Evolutionary conservation across 1,139 yeast species (phyloP).

Genomic region (Tardiomyces digboiensis): DNA sequence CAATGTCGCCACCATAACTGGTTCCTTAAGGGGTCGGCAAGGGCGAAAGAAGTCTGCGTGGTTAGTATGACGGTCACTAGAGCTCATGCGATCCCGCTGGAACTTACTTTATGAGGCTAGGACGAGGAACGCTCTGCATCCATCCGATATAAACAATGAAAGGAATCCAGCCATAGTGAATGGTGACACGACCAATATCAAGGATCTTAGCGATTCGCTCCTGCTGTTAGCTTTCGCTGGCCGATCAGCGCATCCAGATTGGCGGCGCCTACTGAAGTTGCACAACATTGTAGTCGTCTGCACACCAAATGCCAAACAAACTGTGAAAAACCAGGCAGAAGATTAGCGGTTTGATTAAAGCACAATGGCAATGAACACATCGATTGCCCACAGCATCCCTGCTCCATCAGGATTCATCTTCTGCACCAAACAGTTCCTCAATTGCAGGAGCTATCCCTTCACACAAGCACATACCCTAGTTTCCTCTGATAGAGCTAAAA

Average conservation of each 20-base stretch:
- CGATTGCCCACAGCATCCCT: too few relatives aligned
- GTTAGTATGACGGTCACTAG: conserved; percentile 2
- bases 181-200: conserved; percentile 76
- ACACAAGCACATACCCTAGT: background rate
- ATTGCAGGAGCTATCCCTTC: too few relatives aligned
- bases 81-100: background rate
- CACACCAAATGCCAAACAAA: too few relatives aligned
- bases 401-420: too few relatives aligned
- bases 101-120: conserved; percentile 57
- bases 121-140: conserved; percentile 79
- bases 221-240: conserved; percentile 14
- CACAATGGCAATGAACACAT: too few relatives aligned
- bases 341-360: too few relatives aligned
- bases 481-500: background rate
- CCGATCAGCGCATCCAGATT: too few relatives aligned
- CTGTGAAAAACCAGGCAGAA: too few relatives aligned
- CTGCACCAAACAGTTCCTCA: too few relatives aligned
- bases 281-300: too few relatives aligned
- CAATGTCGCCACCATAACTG: background rate
- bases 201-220: conserved; percentile 82
- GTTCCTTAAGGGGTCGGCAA: conserved; percentile 58
- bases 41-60: conserved; percentile 45
- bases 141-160: conserved; percentile 85
- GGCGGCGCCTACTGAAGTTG: too few relatives aligned
- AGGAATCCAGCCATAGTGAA: conserved; percentile 97